Conservation (phyloP, 2,329 filamentous ascomycete species). For the Sclerotinia borealis region DNA sequence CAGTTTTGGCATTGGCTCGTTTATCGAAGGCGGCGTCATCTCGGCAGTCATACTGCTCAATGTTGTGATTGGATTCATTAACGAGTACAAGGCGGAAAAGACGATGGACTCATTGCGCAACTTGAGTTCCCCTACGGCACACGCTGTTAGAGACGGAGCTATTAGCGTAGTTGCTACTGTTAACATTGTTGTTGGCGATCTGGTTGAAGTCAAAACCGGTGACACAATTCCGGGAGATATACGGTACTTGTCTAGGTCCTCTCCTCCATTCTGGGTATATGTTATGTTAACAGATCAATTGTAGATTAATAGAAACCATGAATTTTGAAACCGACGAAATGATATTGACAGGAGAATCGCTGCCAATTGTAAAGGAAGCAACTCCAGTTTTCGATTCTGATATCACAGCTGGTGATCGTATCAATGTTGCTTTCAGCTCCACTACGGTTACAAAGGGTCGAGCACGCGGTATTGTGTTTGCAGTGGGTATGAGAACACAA, state of each 20-base stretch:
- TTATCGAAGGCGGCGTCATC: slow-evolving; percentile 55
- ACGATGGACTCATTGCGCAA: slow-evolving; percentile 47
- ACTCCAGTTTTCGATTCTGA: slow-evolving; percentile 43
- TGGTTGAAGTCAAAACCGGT: slow-evolving; percentile 48
- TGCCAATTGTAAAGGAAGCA: slow-evolving; percentile 50
- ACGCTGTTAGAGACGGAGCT: slow-evolving; percentile 44
- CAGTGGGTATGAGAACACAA: slow-evolving; percentile 55
- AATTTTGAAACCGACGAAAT: slow-evolving; percentile 57
- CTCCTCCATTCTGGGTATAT: neutral
- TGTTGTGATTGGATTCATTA: slow-evolving; percentile 50
- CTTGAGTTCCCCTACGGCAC: slow-evolving; percentile 44
- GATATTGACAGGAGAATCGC: slow-evolving; percentile 55
- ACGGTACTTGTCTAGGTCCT: slow-evolving; percentile 21
- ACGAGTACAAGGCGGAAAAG: slow-evolving; percentile 48
- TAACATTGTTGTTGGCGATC: slow-evolving; percentile 51
- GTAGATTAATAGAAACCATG: slow-evolving; percentile 43
- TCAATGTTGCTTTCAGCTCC: slow-evolving; percentile 57
- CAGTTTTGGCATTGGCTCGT: slow-evolving; percentile 52
- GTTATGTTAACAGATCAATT: slow-evolving; percentile 12
- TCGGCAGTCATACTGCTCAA: slow-evolving; percentile 52
- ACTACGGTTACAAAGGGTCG: slow-evolving; percentile 57
- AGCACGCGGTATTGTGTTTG: slow-evolving; percentile 53
- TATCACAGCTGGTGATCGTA: slow-evolving; percentile 52
- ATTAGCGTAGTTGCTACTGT: slow-evolving; percentile 46
- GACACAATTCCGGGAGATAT: slow-evolving; percentile 40